Evolutionary conservation across 169 alveolate species (phyloP).

Genomic region (Eimeria sp.): DNA sequence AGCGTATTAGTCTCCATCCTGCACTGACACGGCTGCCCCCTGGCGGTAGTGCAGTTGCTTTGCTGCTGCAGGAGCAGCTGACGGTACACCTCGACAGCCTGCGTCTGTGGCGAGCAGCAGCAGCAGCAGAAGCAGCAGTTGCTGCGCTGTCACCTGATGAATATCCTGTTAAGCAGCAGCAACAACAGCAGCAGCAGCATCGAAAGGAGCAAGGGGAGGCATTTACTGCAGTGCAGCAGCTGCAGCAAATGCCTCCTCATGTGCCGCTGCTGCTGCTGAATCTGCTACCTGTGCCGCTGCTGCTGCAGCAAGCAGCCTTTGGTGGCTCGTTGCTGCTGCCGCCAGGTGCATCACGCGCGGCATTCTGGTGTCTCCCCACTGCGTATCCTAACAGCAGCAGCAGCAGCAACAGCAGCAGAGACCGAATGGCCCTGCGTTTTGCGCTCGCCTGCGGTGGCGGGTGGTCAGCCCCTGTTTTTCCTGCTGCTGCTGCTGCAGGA

Average conservation of each 20-base stretch:
- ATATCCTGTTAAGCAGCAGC: neutral
- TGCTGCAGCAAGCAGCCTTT: constrained; percentile 42
- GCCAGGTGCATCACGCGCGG: constrained; percentile 52
- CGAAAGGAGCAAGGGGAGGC: constrained; percentile 1
- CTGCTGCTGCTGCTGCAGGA: constrained; percentile 18
- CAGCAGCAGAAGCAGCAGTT: constrained; percentile 54
- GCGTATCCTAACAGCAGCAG: constrained; percentile 27
- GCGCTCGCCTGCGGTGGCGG: constrained; percentile 76
- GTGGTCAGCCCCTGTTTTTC: constrained; percentile 59
- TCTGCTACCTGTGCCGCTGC: constrained; percentile 68
- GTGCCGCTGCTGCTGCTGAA: constrained; percentile 35
- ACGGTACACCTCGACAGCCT: constrained; percentile 35
- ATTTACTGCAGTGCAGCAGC: neutral
- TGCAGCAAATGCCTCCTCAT: constrained; percentile 58
- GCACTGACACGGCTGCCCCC: constrained; percentile 28
- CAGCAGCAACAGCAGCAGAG: constrained; percentile 51
- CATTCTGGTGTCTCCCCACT: constrained; percentile 34
- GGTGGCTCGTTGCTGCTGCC: constrained; percentile 70
- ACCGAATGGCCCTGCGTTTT: constrained; percentile 33
- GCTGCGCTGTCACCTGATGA: neutral
- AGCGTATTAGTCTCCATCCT: constrained; percentile 1
- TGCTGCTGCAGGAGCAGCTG: constrained; percentile 76
- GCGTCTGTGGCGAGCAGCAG: constrained; percentile 63
- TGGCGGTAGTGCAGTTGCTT: constrained; percentile 14
- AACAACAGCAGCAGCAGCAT: constrained; percentile 28